Evolutionary conservation across 2,329 filamentous ascomycete species (phyloP).

Genomic region (Hymenoscyphus scutula): DNA sequence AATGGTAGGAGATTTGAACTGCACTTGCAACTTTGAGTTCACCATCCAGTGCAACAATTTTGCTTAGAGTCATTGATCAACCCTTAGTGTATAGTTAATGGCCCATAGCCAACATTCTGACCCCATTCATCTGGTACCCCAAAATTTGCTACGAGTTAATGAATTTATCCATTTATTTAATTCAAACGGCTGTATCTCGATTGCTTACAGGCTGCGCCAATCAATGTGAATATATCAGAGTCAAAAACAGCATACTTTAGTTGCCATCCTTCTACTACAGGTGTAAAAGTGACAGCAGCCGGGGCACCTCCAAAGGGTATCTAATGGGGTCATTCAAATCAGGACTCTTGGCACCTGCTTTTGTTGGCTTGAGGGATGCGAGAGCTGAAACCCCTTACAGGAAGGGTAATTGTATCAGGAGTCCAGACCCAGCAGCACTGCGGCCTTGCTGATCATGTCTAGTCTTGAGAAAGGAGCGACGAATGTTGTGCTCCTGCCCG

Average conservation of each 20-base stretch:
- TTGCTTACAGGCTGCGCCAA: neutral
- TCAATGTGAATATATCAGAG: neutral
- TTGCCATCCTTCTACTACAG: neutral
- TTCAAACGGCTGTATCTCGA: neutral
- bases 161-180: too few species aligned
- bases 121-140: neutral
- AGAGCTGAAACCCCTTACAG: neutral
- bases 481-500: neutral
- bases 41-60: neutral
- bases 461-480: neutral
- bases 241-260: neutral
- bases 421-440: neutral
- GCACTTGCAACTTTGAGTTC: neutral
- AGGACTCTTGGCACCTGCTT: neutral
- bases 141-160: neutral
- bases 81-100: neutral
- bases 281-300: neutral
- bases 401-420: neutral
- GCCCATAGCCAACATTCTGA: neutral
- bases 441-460: neutral
- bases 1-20: neutral
- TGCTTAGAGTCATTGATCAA: neutral
- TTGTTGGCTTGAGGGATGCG: neutral
- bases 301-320: too few species aligned
- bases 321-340: too few species aligned